phyloP scores from a whole-genome alignment of 441 rosid species.

The Gossypium schwendimanii region DNA sequence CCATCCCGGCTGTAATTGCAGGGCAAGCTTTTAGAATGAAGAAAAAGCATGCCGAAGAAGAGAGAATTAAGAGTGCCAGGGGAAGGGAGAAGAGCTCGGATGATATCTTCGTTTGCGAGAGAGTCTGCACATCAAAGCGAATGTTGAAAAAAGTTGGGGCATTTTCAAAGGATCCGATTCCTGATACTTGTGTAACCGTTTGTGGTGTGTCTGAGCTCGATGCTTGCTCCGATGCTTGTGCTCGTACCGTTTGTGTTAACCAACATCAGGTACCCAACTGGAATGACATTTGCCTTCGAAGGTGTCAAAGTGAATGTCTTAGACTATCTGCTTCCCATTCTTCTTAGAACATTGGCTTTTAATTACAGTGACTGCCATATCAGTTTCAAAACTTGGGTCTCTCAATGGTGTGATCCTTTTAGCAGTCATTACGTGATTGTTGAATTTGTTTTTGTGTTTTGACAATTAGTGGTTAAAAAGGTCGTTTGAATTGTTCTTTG shows the following conservation, averaged over 20 bases:
- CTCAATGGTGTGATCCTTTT: neutral
- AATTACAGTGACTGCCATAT: neutral
- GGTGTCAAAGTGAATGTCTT: constrained; percentile 59
- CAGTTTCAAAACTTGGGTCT: neutral
- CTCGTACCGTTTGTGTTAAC: constrained; percentile 51
- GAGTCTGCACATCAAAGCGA: constrained; percentile 57
- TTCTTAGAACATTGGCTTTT: neutral
- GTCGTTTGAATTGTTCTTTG: neutral
- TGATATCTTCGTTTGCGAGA: constrained; percentile 54
- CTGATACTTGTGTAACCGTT: constrained; percentile 51
- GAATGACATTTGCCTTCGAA: constrained; percentile 55
- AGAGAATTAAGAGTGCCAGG: constrained; percentile 47
- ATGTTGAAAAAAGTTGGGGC: constrained; percentile 57
- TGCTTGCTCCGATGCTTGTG: constrained; percentile 61
- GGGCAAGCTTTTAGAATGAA: constrained; percentile 47
- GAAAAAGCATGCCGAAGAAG: constrained; percentile 41
- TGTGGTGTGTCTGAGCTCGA: constrained; percentile 61
- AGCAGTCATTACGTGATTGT: neutral
- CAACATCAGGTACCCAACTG: constrained; percentile 59
- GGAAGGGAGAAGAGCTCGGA: constrained; percentile 56
- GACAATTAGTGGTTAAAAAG: neutral
- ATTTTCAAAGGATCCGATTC: constrained; percentile 55
- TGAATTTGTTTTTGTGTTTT: neutral
- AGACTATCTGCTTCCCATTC: constrained; percentile 25
- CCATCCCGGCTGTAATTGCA: constrained; percentile 46